A percentile compares a stretch with the other conserved stretches of the same genome.
Conservation (phyloP, 257 asterid genomes). For the Cynanchum wilfordii region DNA sequence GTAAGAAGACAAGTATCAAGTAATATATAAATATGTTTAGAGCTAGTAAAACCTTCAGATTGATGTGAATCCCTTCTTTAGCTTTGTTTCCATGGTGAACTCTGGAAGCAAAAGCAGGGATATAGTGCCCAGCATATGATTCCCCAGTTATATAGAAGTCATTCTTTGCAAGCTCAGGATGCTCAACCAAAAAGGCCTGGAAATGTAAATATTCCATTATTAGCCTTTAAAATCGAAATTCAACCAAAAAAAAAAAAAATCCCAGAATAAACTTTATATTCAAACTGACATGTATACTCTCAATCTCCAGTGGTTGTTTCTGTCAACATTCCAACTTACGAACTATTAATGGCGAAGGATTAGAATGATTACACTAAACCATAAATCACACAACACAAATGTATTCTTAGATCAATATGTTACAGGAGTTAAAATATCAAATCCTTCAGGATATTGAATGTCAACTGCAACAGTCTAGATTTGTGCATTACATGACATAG, state of each 20-base stretch:
- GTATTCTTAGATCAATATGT: not conserved
- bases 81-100: constrained; percentile 81
- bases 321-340: not conserved
- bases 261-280: not conserved
- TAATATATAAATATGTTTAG: not conserved
- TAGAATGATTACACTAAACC: not conserved
- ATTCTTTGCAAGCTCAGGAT: constrained; percentile 65
- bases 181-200: constrained; percentile 88
- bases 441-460: not conserved
- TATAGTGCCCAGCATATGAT: constrained; percentile 94
- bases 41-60: constrained; percentile 61
- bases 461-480: not conserved
- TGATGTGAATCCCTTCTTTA: constrained; percentile 68
- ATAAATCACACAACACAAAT: not conserved
- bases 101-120: constrained; percentile 94
- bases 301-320: not conserved
- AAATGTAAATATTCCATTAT: constrained; percentile 3
- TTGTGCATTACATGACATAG: not conserved
- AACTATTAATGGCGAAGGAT: not conserved
- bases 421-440: not conserved
- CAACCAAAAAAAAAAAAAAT: not conserved
- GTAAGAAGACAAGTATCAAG: not conserved
- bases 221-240: constrained; percentile 1
- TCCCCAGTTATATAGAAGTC: constrained; percentile 93
- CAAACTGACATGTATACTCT: not conserved